Evolutionary conservation across 1,284 basidiomycete genomes (phyloP), one percentile per base, ranked within the genome.

Genomic region (Naganishia albida): DNA sequence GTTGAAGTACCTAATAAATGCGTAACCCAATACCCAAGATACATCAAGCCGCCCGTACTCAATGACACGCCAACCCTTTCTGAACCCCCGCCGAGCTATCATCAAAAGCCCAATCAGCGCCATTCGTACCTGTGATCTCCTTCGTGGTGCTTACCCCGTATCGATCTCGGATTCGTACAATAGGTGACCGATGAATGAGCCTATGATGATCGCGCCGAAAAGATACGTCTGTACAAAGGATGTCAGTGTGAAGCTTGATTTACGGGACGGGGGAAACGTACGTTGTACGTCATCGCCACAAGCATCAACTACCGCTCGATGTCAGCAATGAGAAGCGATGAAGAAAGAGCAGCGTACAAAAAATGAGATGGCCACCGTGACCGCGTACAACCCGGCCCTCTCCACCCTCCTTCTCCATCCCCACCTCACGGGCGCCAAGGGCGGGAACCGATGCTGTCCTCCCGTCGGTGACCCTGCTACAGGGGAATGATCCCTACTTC

Each of bases 241-340:
- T 26, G 16, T 63, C 10, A 28, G 42, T 13, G 20, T 53, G 13
- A n/a, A 4, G 13, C 10, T 38, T 18, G 25, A 48, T 1, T 0
- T 44, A 16, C 8, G 30, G 12, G 34, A 23, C 7, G 6, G 23
- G 34, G 16, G 2, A n/a, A n/a, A 51, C 67, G 60, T 39, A 68
- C 67, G 64, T 78, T 78, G 72, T 78, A 81, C 4, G 78, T 79
- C 80, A 81, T 81, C 10, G 80, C 77, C 34, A 80, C 80, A 44
- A 81, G 72, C 80, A 81, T 81, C 67, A 81, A 73, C 77, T 78
- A 65, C n/a, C 12, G 49, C 16, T 6, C 15, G 44, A 7, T 7
- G 7, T 40, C 2, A 39, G 52, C 39, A 25, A 16, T n/a, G 15
- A 42, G 8, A 15, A 16, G 25, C 28, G 16, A 63, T 1, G n/a